A percentile compares a stretch with the other conserved stretches of the same genome.
phyloP scores from a whole-genome alignment of 768 basidiomycete genomes.

The Russula foetens region DNA sequence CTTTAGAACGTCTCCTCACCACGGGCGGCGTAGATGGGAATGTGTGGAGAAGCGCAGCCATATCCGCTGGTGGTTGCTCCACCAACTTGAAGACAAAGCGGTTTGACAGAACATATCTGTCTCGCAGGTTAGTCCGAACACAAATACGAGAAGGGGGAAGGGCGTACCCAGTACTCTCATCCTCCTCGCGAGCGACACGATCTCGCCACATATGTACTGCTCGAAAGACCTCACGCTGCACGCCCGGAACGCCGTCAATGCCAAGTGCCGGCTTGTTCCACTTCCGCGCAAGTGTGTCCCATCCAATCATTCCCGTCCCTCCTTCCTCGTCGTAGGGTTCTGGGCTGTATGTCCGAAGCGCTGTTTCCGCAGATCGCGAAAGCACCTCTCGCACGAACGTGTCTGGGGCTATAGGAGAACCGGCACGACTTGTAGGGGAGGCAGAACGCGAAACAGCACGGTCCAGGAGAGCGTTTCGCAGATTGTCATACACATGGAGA shows the following conservation, averaged over 20 bases:
- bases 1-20: constrained; percentile 51
- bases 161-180: constrained; percentile 73
- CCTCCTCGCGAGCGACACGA: constrained; percentile 64
- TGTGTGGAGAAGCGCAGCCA: constrained; percentile 49
- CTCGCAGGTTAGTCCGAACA: background rate
- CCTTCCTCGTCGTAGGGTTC: constrained; percentile 60
- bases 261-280: constrained; percentile 64
- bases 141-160: background rate
- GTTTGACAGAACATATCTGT: constrained; percentile 68
- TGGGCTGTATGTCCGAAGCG: constrained; percentile 59
- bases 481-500: constrained; percentile 83
- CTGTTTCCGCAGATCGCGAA: constrained; percentile 66
- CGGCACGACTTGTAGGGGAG: constrained; percentile 21
- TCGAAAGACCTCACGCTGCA: constrained; percentile 58
- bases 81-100: constrained; percentile 65
- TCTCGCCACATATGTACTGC: constrained; percentile 83
- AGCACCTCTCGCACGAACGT: constrained; percentile 55
- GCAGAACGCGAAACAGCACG: constrained; percentile 37
- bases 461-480: constrained; percentile 82
- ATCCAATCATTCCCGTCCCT: constrained; percentile 64
- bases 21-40: constrained; percentile 58
- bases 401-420: constrained; percentile 20
- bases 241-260: constrained; percentile 30
- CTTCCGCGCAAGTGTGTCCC: constrained; percentile 69
- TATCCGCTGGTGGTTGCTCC: constrained; percentile 61